These are phyloP conservation scores for Medicago truncatula DNA, from an alignment of 306 rosid genomes.

Conservation along the genomic window MtrunA17r5.0-ANR NC_053042.1:48042001-48042500, in stretches of 20 bases:
- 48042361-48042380: slow-evolving; percentile 42
- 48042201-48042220: slow-evolving; percentile 36
- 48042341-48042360: slow-evolving; percentile 27
- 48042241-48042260: slow-evolving; percentile 38
- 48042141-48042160: slow-evolving; percentile 46
- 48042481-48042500: slow-evolving; percentile 27
- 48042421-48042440: slow-evolving; percentile 73
- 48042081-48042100: slow-evolving; percentile 36
- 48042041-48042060: slow-evolving; percentile 28
- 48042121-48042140: slow-evolving; percentile 43
- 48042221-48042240: slow-evolving; percentile 36
- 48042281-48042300: slow-evolving; percentile 21
- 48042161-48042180: slow-evolving; percentile 42
- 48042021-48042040: slow-evolving; percentile 23
- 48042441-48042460: slow-evolving; percentile 83
- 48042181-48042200: slow-evolving; percentile 40
- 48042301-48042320: slow-evolving; percentile 26
- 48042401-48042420: slow-evolving; percentile 67
- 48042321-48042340: slow-evolving; percentile 25
- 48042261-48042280: slow-evolving; percentile 29
- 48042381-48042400: slow-evolving; percentile 78
- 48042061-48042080: slow-evolving; percentile 41
- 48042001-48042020: slow-evolving; percentile 34
- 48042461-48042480: slow-evolving; percentile 57
- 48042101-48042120: slow-evolving; percentile 44